Base-by-base conservation (phyloP, 495 filamentous ascomycete genomes). In the Collariella sp. region DNA sequence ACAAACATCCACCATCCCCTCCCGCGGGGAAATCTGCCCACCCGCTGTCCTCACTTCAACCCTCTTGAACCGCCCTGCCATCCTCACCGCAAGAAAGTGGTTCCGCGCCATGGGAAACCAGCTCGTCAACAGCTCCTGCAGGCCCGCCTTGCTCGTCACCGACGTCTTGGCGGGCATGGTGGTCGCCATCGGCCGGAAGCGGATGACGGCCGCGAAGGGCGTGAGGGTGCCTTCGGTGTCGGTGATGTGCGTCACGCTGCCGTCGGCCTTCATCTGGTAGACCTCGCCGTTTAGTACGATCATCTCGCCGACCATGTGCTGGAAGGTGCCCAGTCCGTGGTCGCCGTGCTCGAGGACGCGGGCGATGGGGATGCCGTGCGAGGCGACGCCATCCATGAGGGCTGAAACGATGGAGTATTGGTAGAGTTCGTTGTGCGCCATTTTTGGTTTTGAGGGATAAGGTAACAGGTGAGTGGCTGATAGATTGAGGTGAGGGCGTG, bases 281-380 rank as follows among this genome's bases (percentile, higher is more conserved):
- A 70, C 64, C 10, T 61, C 56, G 49, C 67, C 65, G 52, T 78
- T 73, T 13, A 79, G 56, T n/a, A 78, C 63, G 29, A 79, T 70
- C 61, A 79, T 73, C 60, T 79, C 78, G 59, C 77, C 77, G 42
- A 69, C 67, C 59, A 81, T 73, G 53, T 61, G 49, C 11, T 57
- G 55, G 51, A 79, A 73, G n/a, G 78, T 79, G 16, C 78, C 78
- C 0, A 79, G 68, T 20, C 78, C 77, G 60, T 76, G 73, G 62
- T 71, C 66, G 63, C 78, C 76, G 54, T 76, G 70, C 0, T 46
- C 20, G 29, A 73, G 64, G 19, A 78, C 50, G 3, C 64, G 41
- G 7, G 69, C 58, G 23, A 74, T 63, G 4, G 62, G 59, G 26
- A 69, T 66, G 26, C 75, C 76, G 12, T 62, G 59, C 1, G 69